Conservation (phyloP, 2,329 filamentous ascomycete species). For the Pseudogymnoascus sp. region DNA sequence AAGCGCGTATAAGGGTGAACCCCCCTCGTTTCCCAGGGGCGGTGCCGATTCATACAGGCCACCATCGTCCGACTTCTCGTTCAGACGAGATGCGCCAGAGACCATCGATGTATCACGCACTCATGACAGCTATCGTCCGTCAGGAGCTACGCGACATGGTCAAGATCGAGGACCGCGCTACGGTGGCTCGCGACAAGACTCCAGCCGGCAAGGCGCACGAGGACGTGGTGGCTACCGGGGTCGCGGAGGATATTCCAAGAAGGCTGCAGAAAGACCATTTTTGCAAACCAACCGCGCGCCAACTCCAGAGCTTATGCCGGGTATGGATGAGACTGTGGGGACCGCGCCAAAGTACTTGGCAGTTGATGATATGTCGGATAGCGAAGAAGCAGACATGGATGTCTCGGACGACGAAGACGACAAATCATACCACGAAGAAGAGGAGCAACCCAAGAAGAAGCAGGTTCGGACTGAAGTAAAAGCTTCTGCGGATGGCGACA, state of each 20-base stretch:
- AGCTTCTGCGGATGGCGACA: constrained; percentile 34
- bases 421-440: constrained; percentile 27
- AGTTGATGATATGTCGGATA: constrained; percentile 52
- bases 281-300: constrained; percentile 28
- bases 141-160: constrained; percentile 18
- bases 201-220: neutral
- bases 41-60: constrained; percentile 17
- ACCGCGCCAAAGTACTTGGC: constrained; percentile 41
- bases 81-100: constrained; percentile 25
- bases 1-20: constrained; percentile 4
- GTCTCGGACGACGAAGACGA: constrained; percentile 40
- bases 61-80: constrained; percentile 20
- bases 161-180: constrained; percentile 3
- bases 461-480: constrained; percentile 31
- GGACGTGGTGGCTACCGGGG: constrained; percentile 22
- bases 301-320: constrained; percentile 28
- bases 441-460: constrained; percentile 35
- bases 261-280: constrained; percentile 27
- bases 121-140: constrained; percentile 18
- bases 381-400: constrained; percentile 54
- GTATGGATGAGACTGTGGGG: constrained; percentile 25
- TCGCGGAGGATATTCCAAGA: constrained; percentile 19
- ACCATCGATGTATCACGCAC: constrained; percentile 20
- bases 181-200: neutral
- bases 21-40: constrained; percentile 6